phyloP scores from a whole-genome alignment of 306 rosid species.

The Bauhinia variegata region DNA sequence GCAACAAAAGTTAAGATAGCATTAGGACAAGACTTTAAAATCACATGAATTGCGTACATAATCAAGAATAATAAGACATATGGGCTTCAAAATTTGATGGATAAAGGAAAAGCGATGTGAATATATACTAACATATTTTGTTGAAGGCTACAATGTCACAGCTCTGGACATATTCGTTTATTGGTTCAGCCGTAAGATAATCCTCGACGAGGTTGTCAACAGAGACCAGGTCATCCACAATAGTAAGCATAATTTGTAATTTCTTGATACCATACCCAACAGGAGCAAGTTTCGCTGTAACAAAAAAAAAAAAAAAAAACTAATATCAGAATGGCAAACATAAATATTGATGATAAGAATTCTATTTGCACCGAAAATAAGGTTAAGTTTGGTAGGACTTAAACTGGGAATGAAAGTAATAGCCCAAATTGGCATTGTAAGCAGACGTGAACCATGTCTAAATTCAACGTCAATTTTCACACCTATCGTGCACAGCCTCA shows the following conservation, averaged over 20 bases:
- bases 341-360: not conserved
- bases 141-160: constrained; percentile 4
- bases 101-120: not conserved
- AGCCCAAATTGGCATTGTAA: too few relatives aligned
- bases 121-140: constrained; percentile 8
- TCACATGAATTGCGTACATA: too few relatives aligned
- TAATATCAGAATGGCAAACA: constrained; percentile 23
- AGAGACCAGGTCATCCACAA: constrained; percentile 86
- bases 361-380: not conserved
- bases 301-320: constrained; percentile 16
- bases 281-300: constrained; percentile 78
- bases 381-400: too few relatives aligned
- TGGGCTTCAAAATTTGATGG: not conserved
- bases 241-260: constrained; percentile 73
- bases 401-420: too few relatives aligned
- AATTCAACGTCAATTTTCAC: too few relatives aligned
- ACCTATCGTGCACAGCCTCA: not conserved
- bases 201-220: constrained; percentile 84
- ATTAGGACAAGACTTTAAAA: not conserved
- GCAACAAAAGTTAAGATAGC: not conserved
- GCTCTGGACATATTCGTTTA: constrained; percentile 88
- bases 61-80: too few relatives aligned
- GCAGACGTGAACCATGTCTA: too few relatives aligned
- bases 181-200: constrained; percentile 61
- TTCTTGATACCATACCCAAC: constrained; percentile 98